A percentile compares a stretch with the other conserved stretches of the same genome.
Evolutionary conservation across 192 early-diverging fungal species (phyloP).

Genomic region (Linnemannia zychae): DNA sequence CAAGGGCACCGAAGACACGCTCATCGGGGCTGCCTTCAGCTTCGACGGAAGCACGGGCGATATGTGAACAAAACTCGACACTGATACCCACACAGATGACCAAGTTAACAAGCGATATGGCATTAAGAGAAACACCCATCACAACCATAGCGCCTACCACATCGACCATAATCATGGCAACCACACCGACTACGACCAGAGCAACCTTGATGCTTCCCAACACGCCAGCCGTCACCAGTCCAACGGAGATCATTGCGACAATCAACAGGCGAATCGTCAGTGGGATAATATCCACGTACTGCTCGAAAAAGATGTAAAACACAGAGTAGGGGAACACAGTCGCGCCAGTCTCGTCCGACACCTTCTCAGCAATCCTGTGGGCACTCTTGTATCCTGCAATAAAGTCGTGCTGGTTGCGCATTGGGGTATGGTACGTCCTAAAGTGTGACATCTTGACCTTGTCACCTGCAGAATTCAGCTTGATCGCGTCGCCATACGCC

Average conservation of each 20-base stretch:
- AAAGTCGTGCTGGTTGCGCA: slow-evolving; percentile 69
- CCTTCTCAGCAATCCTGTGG: slow-evolving; percentile 67
- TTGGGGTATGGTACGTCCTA: slow-evolving; percentile 71
- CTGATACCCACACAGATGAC: slow-evolving; percentile 77
- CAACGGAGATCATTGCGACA: slow-evolving; percentile 67
- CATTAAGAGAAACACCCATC: slow-evolving; percentile 72
- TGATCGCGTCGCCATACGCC: slow-evolving; percentile 73
- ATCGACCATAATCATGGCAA: slow-evolving; percentile 71
- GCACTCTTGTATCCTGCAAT: slow-evolving; percentile 69
- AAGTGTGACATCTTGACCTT: slow-evolving; percentile 71
- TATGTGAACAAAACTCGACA: slow-evolving; percentile 78
- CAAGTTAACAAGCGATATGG: slow-evolving; percentile 74
- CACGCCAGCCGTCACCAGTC: slow-evolving; percentile 63
- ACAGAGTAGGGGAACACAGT: slow-evolving; percentile 74
- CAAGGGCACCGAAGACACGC: slow-evolving; percentile 60
- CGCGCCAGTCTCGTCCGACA: slow-evolving; percentile 56
- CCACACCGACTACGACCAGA: slow-evolving; percentile 65
- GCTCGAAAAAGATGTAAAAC: slow-evolving; percentile 79
- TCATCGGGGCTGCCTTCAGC: slow-evolving; percentile 60
- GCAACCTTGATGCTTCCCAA: slow-evolving; percentile 67
- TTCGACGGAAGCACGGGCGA: slow-evolving; percentile 68
- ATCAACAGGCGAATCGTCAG: slow-evolving; percentile 65
- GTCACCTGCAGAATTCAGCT: slow-evolving; percentile 42
- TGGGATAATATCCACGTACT: slow-evolving; percentile 68
- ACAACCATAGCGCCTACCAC: slow-evolving; percentile 69